Percentiles rank a stretch among this genome's conserved stretches.
phyloP scores from a whole-genome alignment of 2,329 filamentous ascomycete species.

The Dryadomyces quercivorus region DNA sequence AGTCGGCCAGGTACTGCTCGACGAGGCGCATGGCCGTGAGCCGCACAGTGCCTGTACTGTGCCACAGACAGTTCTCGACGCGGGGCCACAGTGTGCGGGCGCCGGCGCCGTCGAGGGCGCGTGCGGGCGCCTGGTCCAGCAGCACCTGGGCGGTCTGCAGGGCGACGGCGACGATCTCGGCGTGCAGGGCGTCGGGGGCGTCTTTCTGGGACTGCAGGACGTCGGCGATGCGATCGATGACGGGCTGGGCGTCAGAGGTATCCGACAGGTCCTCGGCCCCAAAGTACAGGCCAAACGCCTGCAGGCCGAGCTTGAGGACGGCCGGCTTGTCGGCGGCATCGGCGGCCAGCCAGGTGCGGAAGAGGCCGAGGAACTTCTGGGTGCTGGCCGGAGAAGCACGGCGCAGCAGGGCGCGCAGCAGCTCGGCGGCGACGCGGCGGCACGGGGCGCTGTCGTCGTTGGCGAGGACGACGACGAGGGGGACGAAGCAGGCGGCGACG shows the following conservation, averaged over 20 bases:
- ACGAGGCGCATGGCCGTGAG: constrained; percentile 63
- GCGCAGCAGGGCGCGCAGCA: constrained; percentile 72
- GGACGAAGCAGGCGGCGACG: constrained; percentile 69
- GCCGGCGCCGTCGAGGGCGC: constrained; percentile 36
- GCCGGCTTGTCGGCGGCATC: constrained; percentile 50
- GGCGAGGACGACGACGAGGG: constrained; percentile 70
- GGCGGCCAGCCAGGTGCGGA: constrained; percentile 67
- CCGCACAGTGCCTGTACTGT: constrained; percentile 63
- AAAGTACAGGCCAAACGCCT: constrained; percentile 75
- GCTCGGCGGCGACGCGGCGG: constrained; percentile 63
- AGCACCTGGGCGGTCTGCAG: constrained; percentile 46
- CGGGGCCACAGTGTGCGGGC: constrained; percentile 55
- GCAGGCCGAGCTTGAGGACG: constrained; percentile 61
- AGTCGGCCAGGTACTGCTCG: constrained; percentile 67
- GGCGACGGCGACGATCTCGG: constrained; percentile 38
- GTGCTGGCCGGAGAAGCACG: constrained; percentile 62
- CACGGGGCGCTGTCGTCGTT: constrained; percentile 86
- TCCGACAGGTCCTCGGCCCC: constrained; percentile 40
- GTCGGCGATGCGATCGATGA: constrained; percentile 41
- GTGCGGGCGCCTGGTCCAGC: constrained; percentile 53
- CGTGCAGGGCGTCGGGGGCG: constrained; percentile 30
- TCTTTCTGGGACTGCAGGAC: constrained; percentile 43
- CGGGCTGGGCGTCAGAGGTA: constrained; percentile 50
- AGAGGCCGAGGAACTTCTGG: constrained; percentile 55
- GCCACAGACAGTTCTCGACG: constrained; percentile 57